Evolutionary conservation across 176 grass and related monocot genomes (phyloP).

Genomic region (Bolboschoenus planiculmis): DNA sequence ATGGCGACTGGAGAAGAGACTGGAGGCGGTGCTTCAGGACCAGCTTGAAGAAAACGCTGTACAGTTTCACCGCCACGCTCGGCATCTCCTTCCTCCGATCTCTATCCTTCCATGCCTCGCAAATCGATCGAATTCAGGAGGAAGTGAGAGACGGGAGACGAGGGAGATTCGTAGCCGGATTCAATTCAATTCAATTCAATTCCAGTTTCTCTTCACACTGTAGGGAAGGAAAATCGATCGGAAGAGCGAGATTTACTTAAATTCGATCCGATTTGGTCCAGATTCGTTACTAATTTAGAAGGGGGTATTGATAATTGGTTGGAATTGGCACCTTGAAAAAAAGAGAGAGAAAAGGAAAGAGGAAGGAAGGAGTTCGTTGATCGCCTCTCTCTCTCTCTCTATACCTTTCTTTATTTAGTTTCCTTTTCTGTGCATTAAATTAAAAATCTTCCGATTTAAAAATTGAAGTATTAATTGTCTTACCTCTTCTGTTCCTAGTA

Average conservation of each 20-base stretch:
- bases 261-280: background rate
- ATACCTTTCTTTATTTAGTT: background rate
- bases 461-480: background rate
- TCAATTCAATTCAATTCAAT: too few relatives aligned
- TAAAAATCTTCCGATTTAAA: background rate
- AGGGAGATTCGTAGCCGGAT: background rate
- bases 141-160: background rate
- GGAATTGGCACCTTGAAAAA: background rate
- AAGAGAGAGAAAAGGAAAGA: background rate
- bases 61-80: conserved; percentile 80
- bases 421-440: background rate
- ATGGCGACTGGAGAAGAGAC: conserved; percentile 26
- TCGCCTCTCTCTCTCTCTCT: too few relatives aligned
- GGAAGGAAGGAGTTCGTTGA: background rate
- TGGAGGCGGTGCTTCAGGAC: conserved; percentile 78
- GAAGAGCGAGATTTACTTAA: background rate
- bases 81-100: conserved; percentile 41
- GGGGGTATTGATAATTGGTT: background rate
- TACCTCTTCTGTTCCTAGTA: background rate
- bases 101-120: conserved; percentile 17
- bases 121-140: too few relatives aligned
- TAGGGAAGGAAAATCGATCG: background rate
- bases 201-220: background rate
- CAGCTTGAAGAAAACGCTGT: conserved; percentile 98
- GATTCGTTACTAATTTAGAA: background rate